phyloP scores from a whole-genome alignment of 2,329 filamentous ascomycete genomes.

The Ophiostoma montium region DNA sequence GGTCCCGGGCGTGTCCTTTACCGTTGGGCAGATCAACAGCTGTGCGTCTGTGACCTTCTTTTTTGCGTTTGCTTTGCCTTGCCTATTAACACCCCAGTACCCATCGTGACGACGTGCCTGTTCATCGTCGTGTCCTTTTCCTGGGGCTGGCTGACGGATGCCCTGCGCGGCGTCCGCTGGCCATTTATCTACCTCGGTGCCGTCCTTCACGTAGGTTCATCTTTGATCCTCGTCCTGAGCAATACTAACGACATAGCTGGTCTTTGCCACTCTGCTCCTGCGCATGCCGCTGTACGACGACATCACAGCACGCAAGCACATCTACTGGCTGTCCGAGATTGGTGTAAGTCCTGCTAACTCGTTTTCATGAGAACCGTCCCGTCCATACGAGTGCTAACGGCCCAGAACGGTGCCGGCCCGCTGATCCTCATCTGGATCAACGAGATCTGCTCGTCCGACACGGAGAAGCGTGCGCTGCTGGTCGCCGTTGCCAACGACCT shows the following conservation, averaged over 20 bases:
- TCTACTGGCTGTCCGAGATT: slow-evolving; percentile 25
- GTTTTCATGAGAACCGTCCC: neutral
- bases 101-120: slow-evolving; percentile 20
- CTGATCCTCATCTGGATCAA: slow-evolving; percentile 23
- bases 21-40: slow-evolving; percentile 20
- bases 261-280: slow-evolving; percentile 20
- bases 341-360: slow-evolving; percentile 7
- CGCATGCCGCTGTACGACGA: slow-evolving; percentile 24
- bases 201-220: slow-evolving; percentile 17
- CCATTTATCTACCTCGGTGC: slow-evolving; percentile 26
- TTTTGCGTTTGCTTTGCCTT: neutral
- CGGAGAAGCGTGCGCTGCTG: slow-evolving; percentile 17
- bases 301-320: slow-evolving; percentile 21
- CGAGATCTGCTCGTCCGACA: slow-evolving; percentile 16
- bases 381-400: neutral
- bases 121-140: slow-evolving; percentile 22
- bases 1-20: slow-evolving; percentile 21
- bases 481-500: slow-evolving; percentile 16
- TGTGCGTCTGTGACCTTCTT: neutral
- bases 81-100: slow-evolving; percentile 12
- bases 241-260: neutral
- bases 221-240: neutral
- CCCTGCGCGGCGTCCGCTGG: slow-evolving; percentile 20
- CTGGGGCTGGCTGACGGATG: slow-evolving; percentile 26
- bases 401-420: slow-evolving; percentile 22